phyloP scores from a whole-genome alignment of 768 basidiomycete species.

The Boletus vermiculosoides region DNA sequence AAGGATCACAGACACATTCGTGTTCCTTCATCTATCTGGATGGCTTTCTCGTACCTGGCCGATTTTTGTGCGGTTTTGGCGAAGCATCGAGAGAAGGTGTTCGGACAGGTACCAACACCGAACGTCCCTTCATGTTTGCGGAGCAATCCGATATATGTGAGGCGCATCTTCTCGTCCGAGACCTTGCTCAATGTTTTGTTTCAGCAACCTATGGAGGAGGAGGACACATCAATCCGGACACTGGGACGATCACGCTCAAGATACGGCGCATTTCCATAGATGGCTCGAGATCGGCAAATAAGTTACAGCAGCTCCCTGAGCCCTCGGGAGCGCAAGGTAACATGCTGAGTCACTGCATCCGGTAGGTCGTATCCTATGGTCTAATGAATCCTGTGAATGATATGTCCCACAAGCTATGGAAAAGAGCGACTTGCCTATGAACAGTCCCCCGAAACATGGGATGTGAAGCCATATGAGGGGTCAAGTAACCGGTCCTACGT shows the following conservation, averaged over 20 bases:
- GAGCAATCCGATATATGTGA: conserved; percentile 40
- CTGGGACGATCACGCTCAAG: conserved; percentile 54
- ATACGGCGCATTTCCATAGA: conserved; percentile 38
- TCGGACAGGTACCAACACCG: conserved; percentile 46
- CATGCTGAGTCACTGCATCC: conserved; percentile 44
- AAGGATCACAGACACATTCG: conserved; percentile 50
- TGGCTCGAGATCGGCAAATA: conserved; percentile 41
- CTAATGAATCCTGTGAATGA: conserved; percentile 1
- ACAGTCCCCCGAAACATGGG: conserved; percentile 54
- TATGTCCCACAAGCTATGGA: conserved; percentile 45
- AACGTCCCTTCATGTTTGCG: conserved; percentile 63
- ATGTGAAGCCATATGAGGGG: conserved; percentile 46
- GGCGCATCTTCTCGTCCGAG: conserved; percentile 3
- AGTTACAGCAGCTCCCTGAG: conserved; percentile 40
- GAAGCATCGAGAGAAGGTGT: conserved; percentile 52
- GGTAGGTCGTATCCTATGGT: conserved; percentile 34
- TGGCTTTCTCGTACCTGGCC: conserved; percentile 59
- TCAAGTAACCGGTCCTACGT: conserved; percentile 47
- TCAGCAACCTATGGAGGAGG: conserved; percentile 12
- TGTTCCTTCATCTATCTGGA: conserved; percentile 66
- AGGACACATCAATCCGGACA: conserved; percentile 34
- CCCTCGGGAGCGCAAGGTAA: conserved; percentile 35
- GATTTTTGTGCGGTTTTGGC: conserved; percentile 59
- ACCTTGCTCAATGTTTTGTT: background rate
- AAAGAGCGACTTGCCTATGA: conserved; percentile 37